Conservation (phyloP, 352 stramenopile species). For the Discostella stelligera region DNA sequence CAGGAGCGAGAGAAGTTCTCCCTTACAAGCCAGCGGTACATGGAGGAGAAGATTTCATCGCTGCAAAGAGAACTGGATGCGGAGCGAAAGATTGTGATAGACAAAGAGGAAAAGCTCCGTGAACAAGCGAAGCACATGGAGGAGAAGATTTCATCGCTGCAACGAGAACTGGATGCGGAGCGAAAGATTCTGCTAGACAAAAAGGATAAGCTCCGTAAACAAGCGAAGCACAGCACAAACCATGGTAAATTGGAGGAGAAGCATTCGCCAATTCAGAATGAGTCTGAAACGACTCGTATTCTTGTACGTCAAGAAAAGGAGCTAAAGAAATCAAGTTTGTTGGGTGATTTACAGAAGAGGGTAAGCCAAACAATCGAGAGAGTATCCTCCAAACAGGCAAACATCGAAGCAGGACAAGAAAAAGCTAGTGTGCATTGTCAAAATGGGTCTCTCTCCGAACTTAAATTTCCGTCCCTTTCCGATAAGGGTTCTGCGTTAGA, state of each 20-base stretch:
- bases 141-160: neutral
- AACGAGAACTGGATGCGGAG: neutral
- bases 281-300: neutral
- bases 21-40: neutral
- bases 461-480: neutral
- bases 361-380: neutral
- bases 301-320: neutral
- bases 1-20: neutral
- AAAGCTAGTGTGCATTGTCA: neutral
- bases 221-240: neutral
- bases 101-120: neutral
- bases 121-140: no score
- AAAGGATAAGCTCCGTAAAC: neutral
- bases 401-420: neutral
- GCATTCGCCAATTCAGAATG: neutral
- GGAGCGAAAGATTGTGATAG: neutral
- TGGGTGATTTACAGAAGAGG: neutral
- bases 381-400: neutral
- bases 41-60: neutral
- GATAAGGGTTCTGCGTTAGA: neutral
- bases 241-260: neutral
- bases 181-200: neutral
- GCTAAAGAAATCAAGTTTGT: neutral
- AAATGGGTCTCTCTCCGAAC: neutral
- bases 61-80: neutral